Percentiles rank a stretch among this genome's conserved stretches.
These are phyloP conservation scores for Lolium rigidum DNA, from an alignment of 176 grass and related monocot species.

Conservation along the genomic window DNA sequence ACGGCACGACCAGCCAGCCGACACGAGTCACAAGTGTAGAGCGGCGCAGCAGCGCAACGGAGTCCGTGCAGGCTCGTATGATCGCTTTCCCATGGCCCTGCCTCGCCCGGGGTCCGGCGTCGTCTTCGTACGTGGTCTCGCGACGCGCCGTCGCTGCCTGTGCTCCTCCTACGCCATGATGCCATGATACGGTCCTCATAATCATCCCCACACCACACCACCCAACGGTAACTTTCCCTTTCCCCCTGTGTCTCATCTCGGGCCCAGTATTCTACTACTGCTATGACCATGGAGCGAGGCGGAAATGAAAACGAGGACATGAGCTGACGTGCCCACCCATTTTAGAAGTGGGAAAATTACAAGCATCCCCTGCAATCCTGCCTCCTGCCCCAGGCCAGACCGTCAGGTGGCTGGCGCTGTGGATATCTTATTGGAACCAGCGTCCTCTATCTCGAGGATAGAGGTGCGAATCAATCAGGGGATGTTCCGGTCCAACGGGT, in stretches of 20 bases:
- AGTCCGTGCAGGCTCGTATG: conserved; percentile 11
- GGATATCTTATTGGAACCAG: conserved; percentile 42
- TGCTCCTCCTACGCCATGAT: not conserved
- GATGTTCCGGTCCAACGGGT: not conserved
- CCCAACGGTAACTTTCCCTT: conserved; percentile 60
- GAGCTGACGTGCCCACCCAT: conserved; percentile 6
- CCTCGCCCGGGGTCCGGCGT: conserved; percentile 4
- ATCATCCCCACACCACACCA: conserved; percentile 8
- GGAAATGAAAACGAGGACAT: not conserved
- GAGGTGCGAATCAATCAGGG: conserved; percentile 10
- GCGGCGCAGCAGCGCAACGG: not conserved
- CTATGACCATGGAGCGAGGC: conserved; percentile 30
- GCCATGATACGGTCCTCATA: not conserved
- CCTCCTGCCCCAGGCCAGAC: not conserved
- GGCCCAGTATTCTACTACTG: not conserved
- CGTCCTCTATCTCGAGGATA: conserved; percentile 1
- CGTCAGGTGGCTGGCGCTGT: conserved; percentile 30
- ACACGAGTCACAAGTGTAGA: not conserved
- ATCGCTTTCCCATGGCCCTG: conserved; percentile 33
- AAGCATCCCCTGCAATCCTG: conserved; percentile 33
- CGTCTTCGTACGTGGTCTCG: not conserved
- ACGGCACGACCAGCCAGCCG: not conserved
- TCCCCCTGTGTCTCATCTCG: not conserved
- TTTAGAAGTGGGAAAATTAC: conserved; percentile 23
- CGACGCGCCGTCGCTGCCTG: not conserved